Percentiles rank a stretch among this genome's conserved stretches.
phyloP scores from a whole-genome alignment of 2,329 filamentous ascomycete genomes.

The Nigrospora osmanthi region DNA sequence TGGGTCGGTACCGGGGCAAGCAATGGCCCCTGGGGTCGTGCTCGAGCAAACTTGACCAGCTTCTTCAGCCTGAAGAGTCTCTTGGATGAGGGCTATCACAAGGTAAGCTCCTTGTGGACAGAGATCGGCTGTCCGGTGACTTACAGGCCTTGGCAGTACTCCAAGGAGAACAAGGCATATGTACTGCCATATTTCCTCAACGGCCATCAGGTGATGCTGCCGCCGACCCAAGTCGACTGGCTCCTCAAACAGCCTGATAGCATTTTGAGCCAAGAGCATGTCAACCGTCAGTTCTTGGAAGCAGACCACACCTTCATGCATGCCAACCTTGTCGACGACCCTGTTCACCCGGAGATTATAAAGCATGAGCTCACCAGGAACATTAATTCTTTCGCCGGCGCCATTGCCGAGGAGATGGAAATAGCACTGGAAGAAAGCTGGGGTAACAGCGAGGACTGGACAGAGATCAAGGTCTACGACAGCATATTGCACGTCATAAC shows the following conservation, averaged over 20 bases:
- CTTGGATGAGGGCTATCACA: slow-evolving; percentile 19
- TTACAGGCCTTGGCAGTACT: slow-evolving; percentile 13
- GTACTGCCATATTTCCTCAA: slow-evolving; percentile 24
- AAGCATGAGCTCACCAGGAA: slow-evolving; percentile 22
- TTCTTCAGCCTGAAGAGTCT: slow-evolving; percentile 15
- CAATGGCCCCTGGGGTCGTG: slow-evolving; percentile 7
- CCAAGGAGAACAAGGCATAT: slow-evolving; percentile 17
- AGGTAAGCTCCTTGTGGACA: slow-evolving; percentile 10
- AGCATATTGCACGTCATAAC: slow-evolving; percentile 20
- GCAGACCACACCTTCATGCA: slow-evolving; percentile 23
- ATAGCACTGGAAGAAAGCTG: slow-evolving; percentile 17
- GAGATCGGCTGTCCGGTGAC: too few species aligned
- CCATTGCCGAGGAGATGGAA: slow-evolving; percentile 22
- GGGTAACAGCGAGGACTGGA: slow-evolving; percentile 21
- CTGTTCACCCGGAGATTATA: slow-evolving; percentile 22
- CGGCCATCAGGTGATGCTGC: slow-evolving; percentile 23
- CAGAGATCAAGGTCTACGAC: slow-evolving; percentile 23
- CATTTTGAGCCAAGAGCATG: slow-evolving; percentile 21
- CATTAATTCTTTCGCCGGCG: slow-evolving; percentile 17
- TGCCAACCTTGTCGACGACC: slow-evolving; percentile 17
- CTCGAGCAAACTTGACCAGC: slow-evolving; percentile 17
- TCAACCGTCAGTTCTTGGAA: slow-evolving; percentile 25
- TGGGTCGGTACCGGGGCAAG: slow-evolving; percentile 14
- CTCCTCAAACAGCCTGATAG: slow-evolving; percentile 22
- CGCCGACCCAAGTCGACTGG: slow-evolving; percentile 19